phyloP scores from a whole-genome alignment of 441 rosid species.

The Pelargonium citronellum region DNA sequence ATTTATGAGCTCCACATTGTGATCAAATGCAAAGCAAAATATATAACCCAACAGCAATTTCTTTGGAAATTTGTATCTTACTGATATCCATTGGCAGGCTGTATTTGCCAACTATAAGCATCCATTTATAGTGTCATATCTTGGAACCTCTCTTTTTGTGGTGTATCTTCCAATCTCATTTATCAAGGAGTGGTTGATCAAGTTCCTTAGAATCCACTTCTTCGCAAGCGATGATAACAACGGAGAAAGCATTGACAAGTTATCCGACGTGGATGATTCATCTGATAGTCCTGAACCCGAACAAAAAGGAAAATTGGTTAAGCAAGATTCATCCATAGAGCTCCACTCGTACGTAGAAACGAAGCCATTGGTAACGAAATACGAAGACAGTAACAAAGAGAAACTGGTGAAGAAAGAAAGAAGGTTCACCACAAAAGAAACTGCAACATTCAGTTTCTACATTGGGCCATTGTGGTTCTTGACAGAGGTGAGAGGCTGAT shows the following conservation, averaged over 20 bases:
- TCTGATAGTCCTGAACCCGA: slow-evolving; percentile 17
- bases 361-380: slow-evolving; percentile 7
- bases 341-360: slow-evolving; percentile 19
- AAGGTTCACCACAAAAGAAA: slow-evolving; percentile 19
- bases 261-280: slow-evolving; percentile 5
- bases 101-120: slow-evolving; percentile 35
- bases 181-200: slow-evolving; percentile 33
- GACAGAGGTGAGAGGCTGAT: slow-evolving; percentile 29
- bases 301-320: slow-evolving; percentile 6
- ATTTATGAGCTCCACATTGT: too few relatives aligned
- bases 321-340: slow-evolving; percentile 18
- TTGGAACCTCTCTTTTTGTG: slow-evolving; percentile 38
- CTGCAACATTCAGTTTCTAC: slow-evolving; percentile 22
- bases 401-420: background rate
- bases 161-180: slow-evolving; percentile 44
- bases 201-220: slow-evolving; percentile 11
- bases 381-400: slow-evolving; percentile 3
- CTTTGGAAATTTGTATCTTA: too few relatives aligned
- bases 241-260: slow-evolving; percentile 3
- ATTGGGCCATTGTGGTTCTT: slow-evolving; percentile 37
- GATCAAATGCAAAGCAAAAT: too few relatives aligned
- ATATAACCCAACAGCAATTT: too few relatives aligned
- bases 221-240: background rate
- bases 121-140: slow-evolving; percentile 41
- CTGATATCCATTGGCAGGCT: slow-evolving; percentile 23